These are phyloP conservation scores for Amphicarpaea edgeworthii DNA, from an alignment of 306 rosid genomes.

Conservation along the genomic window DNA sequence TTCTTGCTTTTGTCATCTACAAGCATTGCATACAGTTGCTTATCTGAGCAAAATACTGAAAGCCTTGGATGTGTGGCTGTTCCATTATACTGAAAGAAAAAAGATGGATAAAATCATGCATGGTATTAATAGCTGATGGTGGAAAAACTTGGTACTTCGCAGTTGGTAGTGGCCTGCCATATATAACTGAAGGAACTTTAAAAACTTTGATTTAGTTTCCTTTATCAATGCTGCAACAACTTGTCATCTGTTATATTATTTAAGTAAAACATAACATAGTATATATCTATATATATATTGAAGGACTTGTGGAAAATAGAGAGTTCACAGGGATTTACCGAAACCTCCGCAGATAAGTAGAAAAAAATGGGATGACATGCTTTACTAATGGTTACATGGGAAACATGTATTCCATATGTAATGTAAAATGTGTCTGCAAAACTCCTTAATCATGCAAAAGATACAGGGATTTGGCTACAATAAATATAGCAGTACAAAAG, in stretches of 20 bases:
- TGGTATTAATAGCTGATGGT: not conserved
- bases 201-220: not conserved
- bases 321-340: not conserved
- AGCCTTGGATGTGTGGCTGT: constrained; percentile 81
- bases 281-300: not conserved
- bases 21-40: constrained; percentile 88
- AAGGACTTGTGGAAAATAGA: not conserved
- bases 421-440: constrained; percentile 15
- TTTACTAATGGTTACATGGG: not conserved
- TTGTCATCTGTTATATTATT: not conserved
- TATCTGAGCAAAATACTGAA: constrained; percentile 88
- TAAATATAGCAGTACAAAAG: not conserved
- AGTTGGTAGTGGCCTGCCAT: constrained; percentile 2
- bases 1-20: constrained; percentile 87
- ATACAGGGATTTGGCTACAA: not conserved
- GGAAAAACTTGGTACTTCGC: not conserved
- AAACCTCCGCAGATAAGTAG: not conserved
- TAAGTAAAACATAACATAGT: not conserved
- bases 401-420: constrained; percentile 1
- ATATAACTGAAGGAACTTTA: constrained; percentile 15
- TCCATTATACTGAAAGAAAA: constrained; percentile 73
- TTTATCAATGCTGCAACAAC: constrained; percentile 3
- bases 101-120: constrained; percentile 12
- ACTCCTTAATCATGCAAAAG: constrained; percentile 19
- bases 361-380: constrained; percentile 15